Evolutionary conservation across 257 asterid species (phyloP).

Genomic region (Vinca minor): DNA sequence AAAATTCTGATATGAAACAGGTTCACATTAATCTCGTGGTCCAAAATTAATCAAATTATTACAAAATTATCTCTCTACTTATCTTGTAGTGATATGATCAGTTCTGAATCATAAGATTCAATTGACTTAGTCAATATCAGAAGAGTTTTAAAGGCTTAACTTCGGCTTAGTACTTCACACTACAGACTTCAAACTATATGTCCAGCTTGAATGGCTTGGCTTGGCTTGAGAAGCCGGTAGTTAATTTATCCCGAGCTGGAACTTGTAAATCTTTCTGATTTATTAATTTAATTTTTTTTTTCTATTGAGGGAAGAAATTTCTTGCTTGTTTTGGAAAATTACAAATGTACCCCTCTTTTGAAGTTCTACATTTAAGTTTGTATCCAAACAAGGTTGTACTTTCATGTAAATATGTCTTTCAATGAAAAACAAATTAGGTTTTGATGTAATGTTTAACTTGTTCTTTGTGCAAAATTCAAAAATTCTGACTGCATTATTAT

Average conservation of each 20-base stretch:
- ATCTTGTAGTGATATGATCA: too few relatives aligned
- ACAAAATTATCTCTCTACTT: too few relatives aligned
- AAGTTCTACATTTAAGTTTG: slow-evolving; percentile 13
- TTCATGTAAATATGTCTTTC: slow-evolving; percentile 22
- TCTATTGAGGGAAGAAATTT: slow-evolving; percentile 4
- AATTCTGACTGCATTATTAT: background rate
- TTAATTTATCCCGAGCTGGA: slow-evolving; percentile 16
- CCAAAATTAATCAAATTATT: too few relatives aligned
- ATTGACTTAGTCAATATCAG: too few relatives aligned
- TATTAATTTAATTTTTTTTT: slow-evolving; percentile 35
- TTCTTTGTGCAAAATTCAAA: background rate
- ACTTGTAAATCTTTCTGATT: slow-evolving; percentile 46
- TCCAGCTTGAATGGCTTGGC: too few relatives aligned
- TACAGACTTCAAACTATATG: too few relatives aligned
- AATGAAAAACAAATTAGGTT: too few relatives aligned
- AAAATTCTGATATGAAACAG: too few relatives aligned
- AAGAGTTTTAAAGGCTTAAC: too few relatives aligned
- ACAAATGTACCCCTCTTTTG: slow-evolving; percentile 3
- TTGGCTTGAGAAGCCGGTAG: background rate
- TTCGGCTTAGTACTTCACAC: too few relatives aligned
- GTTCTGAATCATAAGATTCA: too few relatives aligned
- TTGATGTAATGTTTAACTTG: background rate
- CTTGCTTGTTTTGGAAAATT: slow-evolving; percentile 8
- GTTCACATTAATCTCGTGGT: too few relatives aligned
- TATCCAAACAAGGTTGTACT: slow-evolving; percentile 10